Evolutionary conservation across 192 early-diverging fungal genomes (phyloP).

Genomic region (Coemansia sp.): DNA sequence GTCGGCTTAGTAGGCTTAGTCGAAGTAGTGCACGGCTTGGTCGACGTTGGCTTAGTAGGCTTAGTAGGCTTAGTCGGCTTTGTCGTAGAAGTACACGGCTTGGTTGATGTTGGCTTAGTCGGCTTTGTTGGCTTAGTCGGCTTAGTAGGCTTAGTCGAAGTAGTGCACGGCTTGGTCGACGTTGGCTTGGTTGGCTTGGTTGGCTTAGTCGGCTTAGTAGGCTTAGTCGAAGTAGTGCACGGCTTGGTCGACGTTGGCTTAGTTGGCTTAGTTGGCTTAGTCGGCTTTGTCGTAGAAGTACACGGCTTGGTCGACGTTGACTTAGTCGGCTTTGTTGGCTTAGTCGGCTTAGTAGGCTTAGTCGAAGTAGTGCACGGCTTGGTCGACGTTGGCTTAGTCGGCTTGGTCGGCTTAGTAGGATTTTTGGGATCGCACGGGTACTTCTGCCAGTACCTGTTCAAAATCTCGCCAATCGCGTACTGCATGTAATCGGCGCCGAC

Average conservation of each 20-base stretch:
- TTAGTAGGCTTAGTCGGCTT: neutral
- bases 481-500: conserved; percentile 1
- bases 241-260: neutral
- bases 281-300: neutral
- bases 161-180: neutral
- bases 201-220: neutral
- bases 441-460: neutral
- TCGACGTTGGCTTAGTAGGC: too few relatives aligned
- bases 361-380: neutral
- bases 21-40: too few relatives aligned
- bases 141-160: neutral
- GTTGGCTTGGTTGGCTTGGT: neutral
- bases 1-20: too few relatives aligned
- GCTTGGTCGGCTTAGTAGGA: neutral
- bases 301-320: neutral
- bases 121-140: too few relatives aligned
- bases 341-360: neutral
- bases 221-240: neutral
- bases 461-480: neutral
- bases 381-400: neutral
- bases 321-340: neutral
- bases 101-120: neutral
- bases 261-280: neutral
- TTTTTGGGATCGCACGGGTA: neutral
- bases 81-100: neutral